Evolutionary conservation across 78 protist species (phyloP).

Genomic region (Dictyostelium purpureum): DNA sequence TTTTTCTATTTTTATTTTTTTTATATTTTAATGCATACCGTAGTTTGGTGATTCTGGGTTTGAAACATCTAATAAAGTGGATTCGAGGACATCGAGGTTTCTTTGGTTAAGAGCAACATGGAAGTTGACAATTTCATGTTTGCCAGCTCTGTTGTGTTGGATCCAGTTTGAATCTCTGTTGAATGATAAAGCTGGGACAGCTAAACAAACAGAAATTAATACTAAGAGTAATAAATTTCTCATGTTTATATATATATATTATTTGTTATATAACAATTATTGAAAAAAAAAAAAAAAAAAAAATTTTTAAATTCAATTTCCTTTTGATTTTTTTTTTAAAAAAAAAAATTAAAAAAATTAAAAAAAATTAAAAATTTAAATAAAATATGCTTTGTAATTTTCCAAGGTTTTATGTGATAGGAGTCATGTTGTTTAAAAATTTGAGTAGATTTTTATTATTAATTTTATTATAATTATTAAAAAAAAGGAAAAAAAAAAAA

Average conservation of each 20-base stretch:
- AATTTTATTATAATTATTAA: too few relatives aligned
- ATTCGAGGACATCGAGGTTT: slow-evolving; percentile 46
- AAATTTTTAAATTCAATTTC: too few relatives aligned
- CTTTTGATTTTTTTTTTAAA: too few relatives aligned
- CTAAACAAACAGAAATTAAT: neutral
- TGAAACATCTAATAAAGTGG: slow-evolving; percentile 36
- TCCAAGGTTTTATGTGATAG: too few relatives aligned
- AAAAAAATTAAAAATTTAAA: neutral
- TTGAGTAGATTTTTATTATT: too few relatives aligned
- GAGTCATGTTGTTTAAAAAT: too few relatives aligned
- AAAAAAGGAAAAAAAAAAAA: too few relatives aligned
- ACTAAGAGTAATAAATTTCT: neutral
- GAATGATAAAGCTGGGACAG: neutral
- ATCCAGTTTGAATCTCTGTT: slow-evolving; percentile 30
- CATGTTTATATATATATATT: neutral
- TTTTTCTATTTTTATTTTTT: neutral
- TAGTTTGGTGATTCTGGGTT: slow-evolving; percentile 42
- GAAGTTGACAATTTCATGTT: slow-evolving; percentile 9
- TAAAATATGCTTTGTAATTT: neutral
- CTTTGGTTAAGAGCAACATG: slow-evolving; percentile 39
- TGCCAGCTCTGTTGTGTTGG: neutral
- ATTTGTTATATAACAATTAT: neutral
- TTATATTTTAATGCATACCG: slow-evolving; percentile 13
- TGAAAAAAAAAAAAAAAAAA: neutral
- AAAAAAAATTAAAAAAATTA: neutral